Conservation (phyloP, 202 grass and related monocot genomes). For the Brachypodium distachyon region DNA sequence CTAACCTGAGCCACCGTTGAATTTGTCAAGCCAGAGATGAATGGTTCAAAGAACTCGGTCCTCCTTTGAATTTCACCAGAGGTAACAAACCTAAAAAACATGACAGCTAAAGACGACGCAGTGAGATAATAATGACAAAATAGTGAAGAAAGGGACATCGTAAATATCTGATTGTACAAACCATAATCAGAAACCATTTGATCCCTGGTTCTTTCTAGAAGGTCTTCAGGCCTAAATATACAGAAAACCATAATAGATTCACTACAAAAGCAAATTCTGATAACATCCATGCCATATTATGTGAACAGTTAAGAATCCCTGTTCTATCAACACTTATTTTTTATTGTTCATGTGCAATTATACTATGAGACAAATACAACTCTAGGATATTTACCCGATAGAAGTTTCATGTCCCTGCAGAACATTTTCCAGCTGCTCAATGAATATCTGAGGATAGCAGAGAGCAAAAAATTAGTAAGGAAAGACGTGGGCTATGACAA, state of each 20-base stretch:
- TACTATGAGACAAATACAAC: background rate
- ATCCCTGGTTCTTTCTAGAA: slow-evolving; percentile 69
- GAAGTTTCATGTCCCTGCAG: slow-evolving; percentile 58
- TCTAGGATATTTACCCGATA: slow-evolving; percentile 60
- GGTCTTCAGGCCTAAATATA: slow-evolving; percentile 64
- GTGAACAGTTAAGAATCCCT: background rate
- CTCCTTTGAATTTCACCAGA: slow-evolving; percentile 84
- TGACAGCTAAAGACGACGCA: slow-evolving; percentile 57
- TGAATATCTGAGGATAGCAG: slow-evolving; percentile 64
- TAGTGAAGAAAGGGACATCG: slow-evolving; percentile 3
- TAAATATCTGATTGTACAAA: slow-evolving; percentile 30
- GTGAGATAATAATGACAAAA: slow-evolving; percentile 9
- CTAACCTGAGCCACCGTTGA: slow-evolving; percentile 63
- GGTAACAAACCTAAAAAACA: slow-evolving; percentile 98
- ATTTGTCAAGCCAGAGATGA: slow-evolving; percentile 68
- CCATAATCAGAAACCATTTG: slow-evolving; percentile 82
- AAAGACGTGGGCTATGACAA: background rate
- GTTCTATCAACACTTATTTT: background rate
- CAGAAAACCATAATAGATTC: slow-evolving; percentile 35
- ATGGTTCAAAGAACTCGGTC: slow-evolving; percentile 90
- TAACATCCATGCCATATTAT: slow-evolving; percentile 1
- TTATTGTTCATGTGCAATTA: background rate
- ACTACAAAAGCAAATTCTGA: slow-evolving; percentile 24
- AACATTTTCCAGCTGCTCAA: slow-evolving; percentile 75
- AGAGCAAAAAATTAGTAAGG: slow-evolving; percentile 1